A percentile compares a stretch with the other conserved stretches of the same genome.
Conservation (phyloP, 805 yeast species). For the Ogataea philodendri region DNA sequence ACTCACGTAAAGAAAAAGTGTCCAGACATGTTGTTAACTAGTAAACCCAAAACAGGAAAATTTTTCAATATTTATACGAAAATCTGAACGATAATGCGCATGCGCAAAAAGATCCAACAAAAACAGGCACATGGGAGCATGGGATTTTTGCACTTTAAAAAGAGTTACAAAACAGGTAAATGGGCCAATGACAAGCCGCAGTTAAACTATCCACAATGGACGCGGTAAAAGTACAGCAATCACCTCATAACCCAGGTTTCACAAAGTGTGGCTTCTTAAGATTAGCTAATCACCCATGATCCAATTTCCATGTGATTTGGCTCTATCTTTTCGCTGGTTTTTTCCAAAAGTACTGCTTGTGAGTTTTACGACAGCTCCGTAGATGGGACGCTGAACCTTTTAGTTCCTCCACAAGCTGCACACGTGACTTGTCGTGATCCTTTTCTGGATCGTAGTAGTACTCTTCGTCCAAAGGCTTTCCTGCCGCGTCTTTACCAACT, state of each 20-base stretch:
- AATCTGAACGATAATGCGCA: conserved; percentile 9
- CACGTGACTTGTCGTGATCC: conserved; percentile 72
- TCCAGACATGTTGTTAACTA: conserved; percentile 22
- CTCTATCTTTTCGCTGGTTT: conserved; percentile 42
- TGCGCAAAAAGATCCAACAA: conserved; percentile 15
- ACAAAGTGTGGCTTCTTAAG: conserved; percentile 6
- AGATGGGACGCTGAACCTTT: conserved; percentile 75
- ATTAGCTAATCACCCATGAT: conserved; percentile 8
- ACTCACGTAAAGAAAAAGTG: conserved; percentile 35
- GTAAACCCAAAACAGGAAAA: conserved; percentile 10
- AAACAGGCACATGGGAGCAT: conserved; percentile 12
- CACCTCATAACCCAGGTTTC: background rate
- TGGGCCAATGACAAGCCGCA: background rate
- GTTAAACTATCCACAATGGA: background rate
- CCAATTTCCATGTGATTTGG: conserved; percentile 9
- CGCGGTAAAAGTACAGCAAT: no score
- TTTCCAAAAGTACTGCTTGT: conserved; percentile 83
- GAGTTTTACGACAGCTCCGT: conserved; percentile 88
- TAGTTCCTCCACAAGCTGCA: conserved; percentile 63
- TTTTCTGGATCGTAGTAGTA: conserved; percentile 86
- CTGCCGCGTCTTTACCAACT: conserved; percentile 94
- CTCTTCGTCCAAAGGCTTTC: conserved; percentile 90
- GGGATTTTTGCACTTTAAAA: background rate
- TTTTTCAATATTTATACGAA: conserved; percentile 16
- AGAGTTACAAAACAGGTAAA: background rate